Base-by-base conservation (phyloP, 768 basidiomycete genomes). In the Jaapia argillacea region DNA sequence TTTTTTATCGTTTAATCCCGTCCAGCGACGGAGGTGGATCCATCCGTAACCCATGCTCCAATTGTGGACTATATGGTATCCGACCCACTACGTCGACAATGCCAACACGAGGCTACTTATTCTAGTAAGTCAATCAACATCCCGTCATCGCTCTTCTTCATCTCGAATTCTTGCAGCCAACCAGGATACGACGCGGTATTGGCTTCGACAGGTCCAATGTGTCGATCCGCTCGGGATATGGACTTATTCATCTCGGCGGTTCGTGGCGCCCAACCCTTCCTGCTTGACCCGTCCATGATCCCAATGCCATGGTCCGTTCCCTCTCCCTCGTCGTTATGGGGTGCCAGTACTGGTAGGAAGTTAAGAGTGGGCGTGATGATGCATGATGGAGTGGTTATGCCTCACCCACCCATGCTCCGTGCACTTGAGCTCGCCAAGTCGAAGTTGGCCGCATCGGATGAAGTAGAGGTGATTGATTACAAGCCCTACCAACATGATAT, bases 11-110 rank as follows among this genome's bases (percentile, higher is more conserved):
- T n/a, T n/a, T n/a, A n/a, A 55, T 72, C 41, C 71, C 72, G 47
- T 67, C 69, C 25, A 59, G 54, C 20, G 59, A 61, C 40, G 43
- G 20, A n/a, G 69, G 69, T 22, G 60, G 57, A n/a, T 62, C 68
- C 16, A 58, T 68, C 24, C 63, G 68, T 16, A 62, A 56, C 23
- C 69, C 69, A 21, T 49, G 58, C 5, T 54, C 58, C 0, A 64
- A 63, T 46, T 53, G 54, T 40, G 65, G 64, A 14, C 47, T 72
- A 18, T 72, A 68, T 40, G 65, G 63, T 5, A 54, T 74, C 23
- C 62, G 71, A 10, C 67, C 68, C 0, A 58, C 61, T n/a, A n/a
- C n/a, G n/a, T n/a, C n/a, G n/a, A n/a, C n/a, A n/a, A n/a, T n/a
- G n/a, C n/a, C n/a, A n/a, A n/a, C n/a, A n/a, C n/a, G n/a, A n/a